These are phyloP conservation scores for Aleurites moluccanus DNA, from an alignment of 441 rosid genomes.

Conservation along the genomic window DNA sequence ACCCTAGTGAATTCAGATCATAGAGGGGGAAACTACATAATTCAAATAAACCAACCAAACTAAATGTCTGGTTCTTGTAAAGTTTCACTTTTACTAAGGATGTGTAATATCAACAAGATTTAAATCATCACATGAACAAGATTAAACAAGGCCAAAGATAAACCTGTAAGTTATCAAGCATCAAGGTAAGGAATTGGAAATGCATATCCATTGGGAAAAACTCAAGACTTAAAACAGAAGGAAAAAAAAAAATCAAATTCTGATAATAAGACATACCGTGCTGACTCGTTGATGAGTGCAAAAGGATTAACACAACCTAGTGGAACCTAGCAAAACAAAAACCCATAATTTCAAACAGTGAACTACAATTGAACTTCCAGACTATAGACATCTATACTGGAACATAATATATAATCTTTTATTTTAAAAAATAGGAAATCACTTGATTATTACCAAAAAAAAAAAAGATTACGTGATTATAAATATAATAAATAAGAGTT, in stretches of 20 bases:
- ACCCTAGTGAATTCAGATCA: not conserved
- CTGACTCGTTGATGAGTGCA: slow-evolving; percentile 71
- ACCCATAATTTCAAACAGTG: slow-evolving; percentile 16
- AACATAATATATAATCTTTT: not conserved
- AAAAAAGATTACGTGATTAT: too few species aligned
- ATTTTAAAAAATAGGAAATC: not conserved
- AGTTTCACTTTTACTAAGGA: not conserved
- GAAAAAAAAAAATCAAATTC: not conserved
- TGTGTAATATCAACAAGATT: not conserved
- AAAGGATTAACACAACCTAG: slow-evolving; percentile 90
- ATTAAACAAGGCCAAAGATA: not conserved
- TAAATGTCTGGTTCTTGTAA: not conserved
- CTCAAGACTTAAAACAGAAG: not conserved
- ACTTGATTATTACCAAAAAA: not conserved
- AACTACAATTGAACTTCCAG: slow-evolving; percentile 7
- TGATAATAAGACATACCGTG: slow-evolving; percentile 49
- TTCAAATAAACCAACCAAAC: not conserved
- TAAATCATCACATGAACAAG: not conserved
- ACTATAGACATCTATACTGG: not conserved
- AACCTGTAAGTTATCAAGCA: not conserved
- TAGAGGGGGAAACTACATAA: not conserved
- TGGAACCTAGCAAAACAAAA: slow-evolving; percentile 52
- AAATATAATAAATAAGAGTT: too few species aligned
- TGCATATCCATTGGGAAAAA: not conserved
- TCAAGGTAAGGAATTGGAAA: not conserved